phyloP scores from a whole-genome alignment of 805 yeast genomes.

The Ogataea saltuana region DNA sequence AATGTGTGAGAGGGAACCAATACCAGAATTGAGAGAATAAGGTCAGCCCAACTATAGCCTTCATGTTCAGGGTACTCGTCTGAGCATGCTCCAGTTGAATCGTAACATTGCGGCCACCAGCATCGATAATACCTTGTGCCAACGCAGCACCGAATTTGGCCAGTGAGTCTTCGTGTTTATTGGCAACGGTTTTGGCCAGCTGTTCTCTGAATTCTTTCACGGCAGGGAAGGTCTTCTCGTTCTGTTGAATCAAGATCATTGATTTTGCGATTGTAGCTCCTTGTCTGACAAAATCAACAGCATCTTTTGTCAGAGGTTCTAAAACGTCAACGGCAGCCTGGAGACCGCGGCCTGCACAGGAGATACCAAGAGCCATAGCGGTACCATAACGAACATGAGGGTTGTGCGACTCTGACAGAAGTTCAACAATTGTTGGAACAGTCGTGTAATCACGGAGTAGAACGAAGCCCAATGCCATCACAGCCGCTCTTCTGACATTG shows the following conservation, averaged over 20 bases:
- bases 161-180: conserved; percentile 93
- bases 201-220: conserved; percentile 75
- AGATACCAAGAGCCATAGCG: conserved; percentile 93
- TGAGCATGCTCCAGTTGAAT: conserved; percentile 85
- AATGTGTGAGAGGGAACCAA: conserved; percentile 97
- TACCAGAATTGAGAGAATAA: conserved; percentile 95
- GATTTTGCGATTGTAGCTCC: conserved; percentile 93
- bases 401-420: conserved; percentile 90
- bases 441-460: conserved; percentile 88
- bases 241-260: conserved; percentile 86
- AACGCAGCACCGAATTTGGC: conserved; percentile 97
- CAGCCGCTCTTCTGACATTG: conserved; percentile 96
- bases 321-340: conserved; percentile 88
- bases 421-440: conserved; percentile 92
- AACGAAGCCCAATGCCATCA: conserved; percentile 86
- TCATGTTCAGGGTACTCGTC: conserved; percentile 85
- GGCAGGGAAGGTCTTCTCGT: conserved; percentile 78
- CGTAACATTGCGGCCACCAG: conserved; percentile 98
- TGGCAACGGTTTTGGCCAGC: conserved; percentile 72
- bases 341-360: conserved; percentile 93
- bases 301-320: conserved; percentile 89
- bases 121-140: conserved; percentile 97
- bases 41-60: conserved; percentile 89
- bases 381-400: conserved; percentile 99
- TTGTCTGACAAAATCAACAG: conserved; percentile 96